Evolutionary conservation across 2,329 filamentous ascomycete genomes (phyloP).

Genomic region (Fusarium sp.): DNA sequence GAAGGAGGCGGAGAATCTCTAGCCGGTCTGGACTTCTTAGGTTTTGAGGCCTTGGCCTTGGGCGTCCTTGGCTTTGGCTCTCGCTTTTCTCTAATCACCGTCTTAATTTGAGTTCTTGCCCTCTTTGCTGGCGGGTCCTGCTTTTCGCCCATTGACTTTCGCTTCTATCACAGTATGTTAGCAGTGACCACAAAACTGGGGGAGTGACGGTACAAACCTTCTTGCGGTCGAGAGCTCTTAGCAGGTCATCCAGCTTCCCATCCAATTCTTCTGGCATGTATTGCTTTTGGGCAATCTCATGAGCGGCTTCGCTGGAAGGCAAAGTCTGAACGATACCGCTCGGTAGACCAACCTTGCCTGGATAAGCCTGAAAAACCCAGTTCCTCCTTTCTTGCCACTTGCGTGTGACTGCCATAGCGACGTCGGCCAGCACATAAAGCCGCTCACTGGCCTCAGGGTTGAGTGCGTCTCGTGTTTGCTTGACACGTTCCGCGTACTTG

Average conservation of each 20-base stretch:
- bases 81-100: constrained; percentile 52
- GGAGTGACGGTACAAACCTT: constrained; percentile 60
- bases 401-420: constrained; percentile 83
- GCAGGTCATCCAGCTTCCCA: constrained; percentile 77
- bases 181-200: constrained; percentile 6
- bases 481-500: constrained; percentile 91
- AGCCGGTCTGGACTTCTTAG: constrained; percentile 45
- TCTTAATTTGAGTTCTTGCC: constrained; percentile 52
- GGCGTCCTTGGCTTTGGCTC: constrained; percentile 51
- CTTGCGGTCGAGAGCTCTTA: constrained; percentile 76
- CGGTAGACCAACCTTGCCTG: constrained; percentile 83
- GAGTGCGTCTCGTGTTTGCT: constrained; percentile 87
- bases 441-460: constrained; percentile 74
- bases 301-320: constrained; percentile 79
- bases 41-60: constrained; percentile 50
- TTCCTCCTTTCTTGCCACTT: constrained; percentile 87
- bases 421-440: constrained; percentile 87
- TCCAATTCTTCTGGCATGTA: constrained; percentile 83
- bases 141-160: constrained; percentile 65
- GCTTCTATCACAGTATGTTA: constrained; percentile 60
- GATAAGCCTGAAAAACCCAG: constrained; percentile 87
- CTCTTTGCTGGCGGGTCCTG: constrained; percentile 57
- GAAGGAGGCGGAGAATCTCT: constrained; percentile 52
- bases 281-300: constrained; percentile 86
- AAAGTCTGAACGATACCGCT: constrained; percentile 81